These are phyloP conservation scores for Citrus unshiu DNA, from an alignment of 345 rosid genomes.

Conservation along the genomic window DNA sequence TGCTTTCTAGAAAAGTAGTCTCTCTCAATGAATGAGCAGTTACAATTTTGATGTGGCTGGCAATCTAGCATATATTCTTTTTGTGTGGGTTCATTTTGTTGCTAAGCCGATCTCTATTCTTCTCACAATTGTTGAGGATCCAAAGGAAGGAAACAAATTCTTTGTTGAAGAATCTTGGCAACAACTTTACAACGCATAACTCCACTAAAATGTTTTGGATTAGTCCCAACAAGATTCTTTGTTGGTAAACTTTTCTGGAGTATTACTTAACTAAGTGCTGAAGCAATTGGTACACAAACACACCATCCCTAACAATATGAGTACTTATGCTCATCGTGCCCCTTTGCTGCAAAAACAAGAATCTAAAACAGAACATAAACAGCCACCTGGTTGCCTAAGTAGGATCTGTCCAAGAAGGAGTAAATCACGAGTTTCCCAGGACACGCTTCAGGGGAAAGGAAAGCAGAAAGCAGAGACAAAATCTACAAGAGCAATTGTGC, in stretches of 20 bases:
- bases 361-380: not conserved
- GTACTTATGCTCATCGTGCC: not conserved
- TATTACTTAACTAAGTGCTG: not conserved
- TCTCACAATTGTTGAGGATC: no score
- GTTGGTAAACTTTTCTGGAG: not conserved
- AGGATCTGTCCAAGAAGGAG: not conserved
- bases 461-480: not conserved
- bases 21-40: no score
- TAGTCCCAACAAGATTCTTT: not conserved
- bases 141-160: not conserved
- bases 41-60: no score
- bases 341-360: not conserved
- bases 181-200: not conserved
- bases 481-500: not conserved
- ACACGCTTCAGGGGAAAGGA: no score
- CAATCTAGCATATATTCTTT: not conserved
- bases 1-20: no score
- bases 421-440: not conserved
- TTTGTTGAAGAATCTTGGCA: not conserved
- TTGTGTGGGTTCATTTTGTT: not conserved
- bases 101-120: no score
- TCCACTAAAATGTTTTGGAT: not conserved
- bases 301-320: not conserved
- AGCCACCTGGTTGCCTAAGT: not conserved
- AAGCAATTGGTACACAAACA: not conserved